Conservation (phyloP, 2,329 filamentous ascomycete species). For the Exophiala dermatitidis region DNA sequence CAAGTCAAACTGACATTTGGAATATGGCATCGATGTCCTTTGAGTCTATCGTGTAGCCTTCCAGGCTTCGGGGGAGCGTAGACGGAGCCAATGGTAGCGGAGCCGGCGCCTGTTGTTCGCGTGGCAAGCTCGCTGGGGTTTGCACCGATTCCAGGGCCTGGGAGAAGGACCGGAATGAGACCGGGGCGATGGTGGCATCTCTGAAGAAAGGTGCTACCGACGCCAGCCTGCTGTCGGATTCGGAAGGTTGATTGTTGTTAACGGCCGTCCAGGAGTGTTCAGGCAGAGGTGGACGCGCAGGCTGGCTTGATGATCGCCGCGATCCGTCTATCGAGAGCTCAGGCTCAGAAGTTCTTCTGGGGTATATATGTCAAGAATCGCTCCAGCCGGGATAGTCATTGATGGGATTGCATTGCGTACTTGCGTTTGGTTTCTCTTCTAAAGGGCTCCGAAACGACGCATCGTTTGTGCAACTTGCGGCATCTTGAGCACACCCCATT, state of each 20-base stretch:
- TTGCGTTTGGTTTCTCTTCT: slow-evolving; percentile 38
- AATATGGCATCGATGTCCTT: slow-evolving; percentile 37
- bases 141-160: slow-evolving; percentile 25
- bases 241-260: slow-evolving; percentile 25
- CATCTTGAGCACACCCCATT: slow-evolving; percentile 36
- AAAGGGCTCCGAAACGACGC: slow-evolving; percentile 39
- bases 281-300: slow-evolving; percentile 26
- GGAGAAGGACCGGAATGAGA: slow-evolving; percentile 24
- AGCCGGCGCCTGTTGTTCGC: slow-evolving; percentile 18
- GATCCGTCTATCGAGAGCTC: slow-evolving; percentile 36
- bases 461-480: slow-evolving; percentile 32
- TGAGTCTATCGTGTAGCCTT: slow-evolving; percentile 29
- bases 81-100: slow-evolving; percentile 26
- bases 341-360: slow-evolving; percentile 34
- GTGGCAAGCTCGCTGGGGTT: slow-evolving; percentile 24
- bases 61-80: slow-evolving; percentile 31
- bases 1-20: slow-evolving; percentile 28
- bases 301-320: slow-evolving; percentile 28
- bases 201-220: slow-evolving; percentile 22
- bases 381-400: background rate
- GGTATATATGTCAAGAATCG: background rate
- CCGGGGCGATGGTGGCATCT: slow-evolving; percentile 19
- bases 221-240: slow-evolving; percentile 30
- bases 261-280: slow-evolving; percentile 26
- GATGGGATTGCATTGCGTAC: slow-evolving; percentile 26